A percentile compares a stretch with the other conserved stretches of the same genome.
Evolutionary conservation across 2,329 filamentous ascomycete genomes (phyloP).

Genomic region (Fusarium stilboides): DNA sequence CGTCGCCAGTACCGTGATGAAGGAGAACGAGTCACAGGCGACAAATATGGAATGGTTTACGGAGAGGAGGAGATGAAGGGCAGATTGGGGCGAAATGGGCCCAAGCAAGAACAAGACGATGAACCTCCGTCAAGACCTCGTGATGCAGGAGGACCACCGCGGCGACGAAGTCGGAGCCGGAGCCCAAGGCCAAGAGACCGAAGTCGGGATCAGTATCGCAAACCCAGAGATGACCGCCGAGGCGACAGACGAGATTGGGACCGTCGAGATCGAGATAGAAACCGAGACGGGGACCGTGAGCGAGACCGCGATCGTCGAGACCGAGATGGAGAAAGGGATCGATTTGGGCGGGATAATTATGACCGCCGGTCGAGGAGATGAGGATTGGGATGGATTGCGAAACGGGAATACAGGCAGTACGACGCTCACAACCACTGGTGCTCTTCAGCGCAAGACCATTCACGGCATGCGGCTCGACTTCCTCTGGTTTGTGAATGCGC

Average conservation of each 20-base stretch:
- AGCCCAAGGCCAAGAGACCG: conserved; percentile 40
- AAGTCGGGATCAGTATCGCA: conserved; percentile 49
- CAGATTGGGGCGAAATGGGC: conserved; percentile 61
- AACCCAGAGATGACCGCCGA: conserved; percentile 45
- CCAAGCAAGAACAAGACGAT: conserved; percentile 46
- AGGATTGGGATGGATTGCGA: conserved; percentile 24
- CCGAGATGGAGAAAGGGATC: conserved; percentile 42
- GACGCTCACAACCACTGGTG: conserved; percentile 28
- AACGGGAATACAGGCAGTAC: conserved; percentile 35
- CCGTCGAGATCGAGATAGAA: conserved; percentile 46
- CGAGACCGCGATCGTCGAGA: conserved; percentile 48
- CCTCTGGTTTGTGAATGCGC: conserved; percentile 18
- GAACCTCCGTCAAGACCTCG: conserved; percentile 20
- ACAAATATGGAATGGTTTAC: conserved; percentile 85
- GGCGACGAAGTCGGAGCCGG: conserved; percentile 39
- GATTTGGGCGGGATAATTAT: conserved; percentile 43
- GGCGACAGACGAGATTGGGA: conserved; percentile 50
- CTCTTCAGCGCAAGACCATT: conserved; percentile 24
- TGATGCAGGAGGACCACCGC: conserved; percentile 21
- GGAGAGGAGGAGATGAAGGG: conserved; percentile 78
- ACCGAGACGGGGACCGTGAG: conserved; percentile 53
- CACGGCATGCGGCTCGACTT: conserved; percentile 34
- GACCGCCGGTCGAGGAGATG: conserved; percentile 44
- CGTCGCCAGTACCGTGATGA: conserved; percentile 89
- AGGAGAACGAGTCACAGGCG: conserved; percentile 61